Base-by-base conservation (phyloP, 345 rosid species). In the Draba incana region DNA sequence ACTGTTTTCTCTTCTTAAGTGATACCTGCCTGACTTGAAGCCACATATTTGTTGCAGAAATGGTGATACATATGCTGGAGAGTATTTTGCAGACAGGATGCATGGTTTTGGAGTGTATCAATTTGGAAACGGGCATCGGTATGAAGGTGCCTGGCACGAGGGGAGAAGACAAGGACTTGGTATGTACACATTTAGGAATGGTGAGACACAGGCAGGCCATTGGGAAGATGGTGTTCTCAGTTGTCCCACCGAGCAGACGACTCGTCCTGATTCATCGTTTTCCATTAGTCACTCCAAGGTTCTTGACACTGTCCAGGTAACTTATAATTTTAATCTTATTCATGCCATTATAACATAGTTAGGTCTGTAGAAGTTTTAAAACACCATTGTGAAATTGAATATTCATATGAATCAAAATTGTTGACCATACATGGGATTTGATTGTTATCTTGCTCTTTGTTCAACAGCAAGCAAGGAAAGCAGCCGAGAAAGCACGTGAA, bases 131-230 rank as follows among this genome's bases (percentile, higher is more conserved):
- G 92, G 93, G 49, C 93, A 87, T 69, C 78, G 75, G 50, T 90
- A 87, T 51, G 93, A 90, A 72, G 93, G 93, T 70, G 91, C 96
- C 23, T 90, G 96, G 93, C 96, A 89, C 70, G 96, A 89, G 72
- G 93, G 96, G 49, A 87, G 82, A 77, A 87, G 92, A 84, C 91
- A 90, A 79, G 96, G 97, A 37, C 82, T 84, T 44, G 97, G 97
- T 58, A 79, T 84, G 82, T 90, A 90, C 76, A 83, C 85, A 44
- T 89, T 87, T 73, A 81, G 86, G 57, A 87, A 76, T 52, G 93
- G 97, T n/a, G 91, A 90, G 68, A 83, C 83, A 66, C 89, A 85
- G 65, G 81, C 80, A 54, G 97, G 97, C 44, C 92, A 87, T 35
- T 90, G 96, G 97, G 79, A 86, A 72, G 81, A 85, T 45, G 93